Percentiles rank a stretch among this genome's conserved stretches.
Evolutionary conservation across 345 rosid genomes (phyloP).

Genomic region (Salix dunnii): DNA sequence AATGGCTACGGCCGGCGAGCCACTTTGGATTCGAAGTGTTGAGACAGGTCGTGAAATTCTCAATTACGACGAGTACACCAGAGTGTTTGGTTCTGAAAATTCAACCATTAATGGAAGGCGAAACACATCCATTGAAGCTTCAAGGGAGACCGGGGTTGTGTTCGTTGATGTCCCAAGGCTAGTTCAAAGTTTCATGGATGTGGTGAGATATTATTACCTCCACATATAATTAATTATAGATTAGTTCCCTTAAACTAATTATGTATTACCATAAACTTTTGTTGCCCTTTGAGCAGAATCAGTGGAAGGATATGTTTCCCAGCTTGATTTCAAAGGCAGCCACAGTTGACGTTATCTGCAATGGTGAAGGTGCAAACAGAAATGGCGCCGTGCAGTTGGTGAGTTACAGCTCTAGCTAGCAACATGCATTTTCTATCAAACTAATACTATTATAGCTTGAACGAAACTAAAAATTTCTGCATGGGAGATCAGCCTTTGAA

Average conservation of each 20-base stretch:
- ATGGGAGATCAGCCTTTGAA: background rate
- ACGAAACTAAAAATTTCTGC: background rate
- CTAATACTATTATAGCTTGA: background rate
- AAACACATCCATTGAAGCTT: constrained; percentile 76
- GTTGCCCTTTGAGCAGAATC: constrained; percentile 44
- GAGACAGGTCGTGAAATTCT: constrained; percentile 95
- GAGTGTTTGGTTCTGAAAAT: constrained; percentile 59
- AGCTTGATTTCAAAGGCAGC: constrained; percentile 85
- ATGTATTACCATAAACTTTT: background rate
- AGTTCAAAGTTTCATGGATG: constrained; percentile 82
- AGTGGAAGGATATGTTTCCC: constrained; percentile 98
- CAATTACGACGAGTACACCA: constrained; percentile 84
- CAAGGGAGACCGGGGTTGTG: constrained; percentile 75
- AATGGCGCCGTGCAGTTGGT: constrained; percentile 87
- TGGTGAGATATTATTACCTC: constrained; percentile 36
- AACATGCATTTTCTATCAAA: background rate
- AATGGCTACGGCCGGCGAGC: constrained; percentile 76
- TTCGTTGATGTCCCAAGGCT: constrained; percentile 78
- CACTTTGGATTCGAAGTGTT: constrained; percentile 84
- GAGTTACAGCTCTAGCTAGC: constrained; percentile 16
- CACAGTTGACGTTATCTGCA: constrained; percentile 67
- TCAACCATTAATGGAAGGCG: constrained; percentile 32
- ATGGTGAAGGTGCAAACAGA: constrained; percentile 71
- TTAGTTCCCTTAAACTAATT: background rate
- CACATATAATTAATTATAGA: background rate